Base-by-base conservation (phyloP, 176 grass and related monocot species). In the Paspalum vaginatum region DNA sequence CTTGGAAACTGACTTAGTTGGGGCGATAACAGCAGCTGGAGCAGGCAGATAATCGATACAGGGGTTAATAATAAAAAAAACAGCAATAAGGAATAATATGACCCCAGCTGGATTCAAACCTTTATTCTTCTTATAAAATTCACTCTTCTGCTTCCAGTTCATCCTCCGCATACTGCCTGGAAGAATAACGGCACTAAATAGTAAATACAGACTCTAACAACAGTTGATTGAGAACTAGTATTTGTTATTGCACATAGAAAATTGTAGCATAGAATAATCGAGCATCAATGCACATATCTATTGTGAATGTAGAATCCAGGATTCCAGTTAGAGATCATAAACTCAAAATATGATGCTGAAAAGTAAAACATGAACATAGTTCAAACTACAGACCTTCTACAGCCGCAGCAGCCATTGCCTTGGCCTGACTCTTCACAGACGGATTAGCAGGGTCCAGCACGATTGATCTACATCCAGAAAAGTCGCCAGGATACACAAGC, bases 381-480 rank as follows among this genome's bases (percentile, higher is more conserved):
- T 70, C 38, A 18, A 80, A 71, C 56, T 86, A 78, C 76, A 80
- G 52, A 96, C 97, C 93, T 81, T 99, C 97, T 82, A 95, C 93
- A 72, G 68, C 87, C 47, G 91, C 90, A 65, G 95, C 90, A 85
- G 87, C 83, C 93, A 99, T 96, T 81, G 97, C 91, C 67, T 96
- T 93, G 21, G 89, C 97, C 88, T 96, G 97, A 87, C 62, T 99
- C 87, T 95, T 92, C 43, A 99, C 97, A 84, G 97, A 99, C 68
- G 93, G 97, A 87, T 96, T 99, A 65, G 88, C 74, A 38, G 93
- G 97, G 68, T 99, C 93, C 72, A 99, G 76, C 53, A 96, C 78
- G 39, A 99, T 99, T 58, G 93, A 88, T 84, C 97, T 99, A 88
- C 59, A 83, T 24, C 12, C 88, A 2, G 8, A 59, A 78, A 89